Conservation (phyloP, 192 early-diverging fungal genomes). For the Mortierella hygrophila region DNA sequence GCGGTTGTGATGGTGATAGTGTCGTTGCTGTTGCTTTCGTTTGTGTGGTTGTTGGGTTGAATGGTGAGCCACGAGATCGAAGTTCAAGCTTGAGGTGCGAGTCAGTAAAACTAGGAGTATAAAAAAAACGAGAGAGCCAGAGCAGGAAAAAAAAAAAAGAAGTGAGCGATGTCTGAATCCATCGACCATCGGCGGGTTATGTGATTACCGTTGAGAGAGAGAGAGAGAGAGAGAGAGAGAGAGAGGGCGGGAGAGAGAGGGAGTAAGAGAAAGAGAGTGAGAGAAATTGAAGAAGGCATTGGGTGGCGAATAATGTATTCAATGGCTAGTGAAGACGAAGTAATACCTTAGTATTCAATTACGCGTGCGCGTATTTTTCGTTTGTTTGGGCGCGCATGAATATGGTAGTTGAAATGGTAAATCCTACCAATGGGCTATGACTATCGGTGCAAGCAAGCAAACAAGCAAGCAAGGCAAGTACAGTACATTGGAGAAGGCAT, state of each 20-base stretch:
- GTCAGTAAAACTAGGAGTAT: neutral
- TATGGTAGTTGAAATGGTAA: too few relatives aligned
- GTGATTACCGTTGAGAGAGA: neutral
- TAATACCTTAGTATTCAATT: neutral
- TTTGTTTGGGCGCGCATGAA: neutral
- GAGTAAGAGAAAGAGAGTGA: too few relatives aligned
- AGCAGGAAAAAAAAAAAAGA: neutral
- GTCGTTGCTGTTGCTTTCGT: neutral
- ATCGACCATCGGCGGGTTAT: neutral
- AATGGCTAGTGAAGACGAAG: neutral
- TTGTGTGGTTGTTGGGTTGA: conserved; percentile 1
- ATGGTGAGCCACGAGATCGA: neutral
- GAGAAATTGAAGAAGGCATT: neutral
- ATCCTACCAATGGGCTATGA: too few relatives aligned
- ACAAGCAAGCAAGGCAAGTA: neutral
- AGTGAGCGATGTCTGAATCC: conserved; percentile 1
- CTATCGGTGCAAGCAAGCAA: neutral
- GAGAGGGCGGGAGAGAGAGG: too few relatives aligned
- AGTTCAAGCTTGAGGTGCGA: neutral
- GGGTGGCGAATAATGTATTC: neutral
- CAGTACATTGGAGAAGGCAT: neutral
- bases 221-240: too few relatives aligned
- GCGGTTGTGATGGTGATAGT: neutral
- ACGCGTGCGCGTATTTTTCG: neutral
- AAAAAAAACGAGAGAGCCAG: neutral